A percentile compares a stretch with the other conserved stretches of the same genome.
Conservation (phyloP, 2,329 filamentous ascomycete species). For the Arthrocladium fulminans region DNA sequence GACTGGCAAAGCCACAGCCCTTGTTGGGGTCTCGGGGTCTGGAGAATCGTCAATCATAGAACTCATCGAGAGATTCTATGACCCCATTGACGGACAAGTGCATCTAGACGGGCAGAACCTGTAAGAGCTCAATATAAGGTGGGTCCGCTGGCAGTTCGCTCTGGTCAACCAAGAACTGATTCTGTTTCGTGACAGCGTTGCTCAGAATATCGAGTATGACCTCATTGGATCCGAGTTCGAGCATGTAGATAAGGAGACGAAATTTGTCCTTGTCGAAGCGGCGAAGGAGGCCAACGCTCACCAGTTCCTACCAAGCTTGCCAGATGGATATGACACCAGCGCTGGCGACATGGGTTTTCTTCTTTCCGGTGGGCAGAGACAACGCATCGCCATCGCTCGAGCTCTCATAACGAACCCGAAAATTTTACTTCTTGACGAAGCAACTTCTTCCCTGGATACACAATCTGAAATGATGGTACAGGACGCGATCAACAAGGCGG, state of each 20-base stretch:
- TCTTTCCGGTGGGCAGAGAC: conserved; percentile 34
- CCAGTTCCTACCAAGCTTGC: conserved; percentile 31
- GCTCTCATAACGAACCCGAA: too few relatives aligned
- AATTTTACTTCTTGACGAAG: too few relatives aligned
- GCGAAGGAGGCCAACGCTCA: conserved; percentile 30
- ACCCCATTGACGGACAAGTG: conserved; percentile 68
- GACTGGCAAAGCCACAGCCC: conserved; percentile 42
- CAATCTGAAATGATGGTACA: too few relatives aligned
- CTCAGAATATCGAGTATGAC: conserved; percentile 78
- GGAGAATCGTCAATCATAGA: conserved; percentile 90
- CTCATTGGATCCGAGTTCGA: conserved; percentile 45
- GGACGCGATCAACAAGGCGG: too few relatives aligned
- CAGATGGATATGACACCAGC: conserved; percentile 29
- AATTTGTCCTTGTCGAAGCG: conserved; percentile 43
- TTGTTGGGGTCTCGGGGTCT: conserved; percentile 84
- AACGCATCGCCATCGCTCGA: conserved; percentile 38
- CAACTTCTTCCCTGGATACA: too few relatives aligned
- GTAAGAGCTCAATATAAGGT: conserved; percentile 66
- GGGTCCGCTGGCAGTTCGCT: conserved; percentile 71
- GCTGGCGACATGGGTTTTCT: conserved; percentile 28
- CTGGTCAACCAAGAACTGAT: conserved; percentile 90
- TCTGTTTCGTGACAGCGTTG: conserved; percentile 80
- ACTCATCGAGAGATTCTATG: conserved; percentile 86
- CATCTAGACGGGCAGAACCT: conserved; percentile 76
- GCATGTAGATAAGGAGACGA: conserved; percentile 58